Conservation (phyloP, 352 stramenopile species). For the Phytophthora sp. region DNA sequence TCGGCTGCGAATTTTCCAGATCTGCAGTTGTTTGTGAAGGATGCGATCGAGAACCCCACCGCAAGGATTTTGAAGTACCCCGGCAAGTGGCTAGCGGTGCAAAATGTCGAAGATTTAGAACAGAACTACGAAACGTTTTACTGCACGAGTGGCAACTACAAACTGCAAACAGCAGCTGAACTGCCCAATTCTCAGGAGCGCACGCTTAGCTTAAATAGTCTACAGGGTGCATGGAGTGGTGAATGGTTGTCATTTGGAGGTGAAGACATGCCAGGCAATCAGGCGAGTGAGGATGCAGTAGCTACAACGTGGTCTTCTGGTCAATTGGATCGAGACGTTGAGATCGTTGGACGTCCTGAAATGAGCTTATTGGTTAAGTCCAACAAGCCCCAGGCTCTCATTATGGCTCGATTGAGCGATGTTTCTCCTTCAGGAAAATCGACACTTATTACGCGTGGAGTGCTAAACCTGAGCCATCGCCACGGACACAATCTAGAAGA, state of each 20-base stretch:
- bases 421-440: slow-evolving; percentile 50
- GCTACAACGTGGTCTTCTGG: slow-evolving; percentile 39
- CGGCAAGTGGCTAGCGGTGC: slow-evolving; percentile 47
- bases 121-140: slow-evolving; percentile 45
- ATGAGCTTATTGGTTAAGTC: slow-evolving; percentile 44
- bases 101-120: slow-evolving; percentile 33
- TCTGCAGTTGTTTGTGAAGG: slow-evolving; percentile 57
- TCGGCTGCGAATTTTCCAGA: slow-evolving; percentile 33
- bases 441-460: slow-evolving; percentile 46
- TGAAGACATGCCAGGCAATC: slow-evolving; percentile 53
- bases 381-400: slow-evolving; percentile 40
- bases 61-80: slow-evolving; percentile 48
- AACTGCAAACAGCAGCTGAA: slow-evolving; percentile 3
- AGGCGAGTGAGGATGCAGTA: slow-evolving; percentile 42
- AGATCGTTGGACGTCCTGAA: slow-evolving; percentile 50
- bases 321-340: slow-evolving; percentile 19
- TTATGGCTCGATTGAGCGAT: slow-evolving; percentile 50
- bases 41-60: slow-evolving; percentile 38
- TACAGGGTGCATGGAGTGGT: slow-evolving; percentile 56
- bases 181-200: slow-evolving; percentile 12
- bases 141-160: slow-evolving; percentile 19
- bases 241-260: slow-evolving; percentile 62
- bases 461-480: slow-evolving; percentile 55
- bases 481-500: slow-evolving; percentile 37
- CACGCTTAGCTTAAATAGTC: slow-evolving; percentile 28